Percentiles rank a stretch among this genome's conserved stretches.
Evolutionary conservation across 192 early-diverging fungal genomes (phyloP).

Genomic region (Entomortierella chlamydospora): DNA sequence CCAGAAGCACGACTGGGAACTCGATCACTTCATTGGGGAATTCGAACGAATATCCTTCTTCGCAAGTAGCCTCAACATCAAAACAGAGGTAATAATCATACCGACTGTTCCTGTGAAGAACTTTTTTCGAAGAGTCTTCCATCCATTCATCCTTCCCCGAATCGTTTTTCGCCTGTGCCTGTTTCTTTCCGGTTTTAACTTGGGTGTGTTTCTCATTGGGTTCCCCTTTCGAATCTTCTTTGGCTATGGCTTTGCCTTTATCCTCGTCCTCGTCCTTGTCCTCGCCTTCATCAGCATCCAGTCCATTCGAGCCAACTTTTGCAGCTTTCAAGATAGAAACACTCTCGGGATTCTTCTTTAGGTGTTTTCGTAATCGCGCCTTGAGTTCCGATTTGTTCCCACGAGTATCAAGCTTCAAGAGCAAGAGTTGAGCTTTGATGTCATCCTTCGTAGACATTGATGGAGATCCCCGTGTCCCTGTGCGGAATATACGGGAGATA

Average conservation of each 20-base stretch:
- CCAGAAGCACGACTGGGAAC: constrained; percentile 81
- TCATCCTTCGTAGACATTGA: constrained; percentile 15
- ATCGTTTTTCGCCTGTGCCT: background rate
- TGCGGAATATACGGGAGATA: background rate
- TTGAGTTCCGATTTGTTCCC: constrained; percentile 62
- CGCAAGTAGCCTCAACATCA: constrained; percentile 89
- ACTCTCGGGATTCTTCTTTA: constrained; percentile 30
- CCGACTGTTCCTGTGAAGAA: constrained; percentile 33
- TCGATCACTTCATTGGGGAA: constrained; percentile 90
- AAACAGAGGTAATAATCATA: constrained; percentile 77
- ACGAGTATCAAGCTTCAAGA: constrained; percentile 57
- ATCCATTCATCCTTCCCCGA: background rate
- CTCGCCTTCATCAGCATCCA: constrained; percentile 8
- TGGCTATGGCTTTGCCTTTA: background rate
- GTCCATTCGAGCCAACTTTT: background rate
- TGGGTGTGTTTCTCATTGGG: background rate
- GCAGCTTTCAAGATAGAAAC: background rate
- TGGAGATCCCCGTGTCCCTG: background rate
- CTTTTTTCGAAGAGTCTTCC: too few species aligned
- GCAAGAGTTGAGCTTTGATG: constrained; percentile 39
- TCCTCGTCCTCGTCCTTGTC: constrained; percentile 1
- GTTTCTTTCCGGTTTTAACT: constrained; percentile 2
- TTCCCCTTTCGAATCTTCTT: background rate
- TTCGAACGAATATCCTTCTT: constrained; percentile 61
- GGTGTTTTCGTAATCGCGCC: constrained; percentile 53